Conservation (phyloP, 169 alveolate genomes). For the Blepharisma undulans region DNA sequence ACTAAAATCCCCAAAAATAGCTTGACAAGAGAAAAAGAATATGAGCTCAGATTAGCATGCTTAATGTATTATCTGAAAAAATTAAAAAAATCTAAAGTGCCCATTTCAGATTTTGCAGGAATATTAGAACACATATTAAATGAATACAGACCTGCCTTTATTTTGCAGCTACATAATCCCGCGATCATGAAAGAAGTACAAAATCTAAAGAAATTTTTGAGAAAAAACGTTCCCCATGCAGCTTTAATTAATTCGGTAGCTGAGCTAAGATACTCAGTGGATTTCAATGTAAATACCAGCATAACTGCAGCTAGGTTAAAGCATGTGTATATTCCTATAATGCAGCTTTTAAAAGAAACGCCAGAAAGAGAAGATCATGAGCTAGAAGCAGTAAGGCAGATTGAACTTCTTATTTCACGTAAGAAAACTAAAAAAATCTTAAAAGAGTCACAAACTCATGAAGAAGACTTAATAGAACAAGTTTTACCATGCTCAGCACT, state of each 20-base stretch:
- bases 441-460: not conserved
- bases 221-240: not conserved
- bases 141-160: slow-evolving; percentile 29
- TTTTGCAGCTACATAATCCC: slow-evolving; percentile 13
- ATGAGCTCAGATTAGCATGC: slow-evolving; percentile 3
- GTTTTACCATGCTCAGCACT: not conserved
- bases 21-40: not conserved
- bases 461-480: not conserved
- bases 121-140: not conserved
- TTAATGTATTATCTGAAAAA: not conserved
- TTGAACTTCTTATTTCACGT: not conserved
- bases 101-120: not conserved
- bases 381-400: slow-evolving; percentile 17
- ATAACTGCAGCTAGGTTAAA: slow-evolving; percentile 3
- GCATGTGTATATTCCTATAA: slow-evolving; percentile 12
- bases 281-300: not conserved
- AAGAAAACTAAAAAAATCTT: not conserved
- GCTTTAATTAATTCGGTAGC: not conserved
- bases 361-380: not conserved
- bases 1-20: not conserved
- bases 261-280: not conserved
- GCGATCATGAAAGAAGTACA: not conserved
- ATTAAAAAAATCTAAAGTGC: not conserved
- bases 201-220: slow-evolving; percentile 9
- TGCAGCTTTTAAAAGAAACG: slow-evolving; percentile 1